Percentiles rank a stretch among this genome's conserved stretches.
phyloP scores from a whole-genome alignment of 1,139 yeast genomes.

The Scheffersomyces illinoinensis region DNA sequence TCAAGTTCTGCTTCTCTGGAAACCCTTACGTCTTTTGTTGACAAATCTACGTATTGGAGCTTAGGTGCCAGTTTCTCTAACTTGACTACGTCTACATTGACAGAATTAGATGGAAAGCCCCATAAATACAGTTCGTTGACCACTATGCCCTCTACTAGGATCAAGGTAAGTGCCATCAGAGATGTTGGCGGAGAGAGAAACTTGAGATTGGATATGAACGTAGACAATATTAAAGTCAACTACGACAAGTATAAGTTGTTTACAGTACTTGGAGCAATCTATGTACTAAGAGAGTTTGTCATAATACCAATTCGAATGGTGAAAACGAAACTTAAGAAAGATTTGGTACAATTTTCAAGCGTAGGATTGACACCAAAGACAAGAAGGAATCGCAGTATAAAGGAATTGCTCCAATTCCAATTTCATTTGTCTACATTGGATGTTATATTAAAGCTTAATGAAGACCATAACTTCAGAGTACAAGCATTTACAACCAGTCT shows the following conservation, averaged over 20 bases:
- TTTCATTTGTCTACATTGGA: constrained; percentile 26
- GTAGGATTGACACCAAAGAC: constrained; percentile 7
- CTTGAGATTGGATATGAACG: constrained; percentile 27
- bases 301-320: constrained; percentile 33
- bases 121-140: constrained; percentile 12
- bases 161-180: constrained; percentile 15
- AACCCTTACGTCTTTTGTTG: constrained; percentile 18
- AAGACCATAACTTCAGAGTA: constrained; percentile 48
- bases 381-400: constrained; percentile 2
- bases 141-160: constrained; percentile 19
- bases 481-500: constrained; percentile 38
- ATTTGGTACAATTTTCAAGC: constrained; percentile 19
- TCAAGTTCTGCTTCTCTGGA: constrained; percentile 23
- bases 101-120: constrained; percentile 17
- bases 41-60: constrained; percentile 19
- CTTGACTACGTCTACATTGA: constrained; percentile 28
- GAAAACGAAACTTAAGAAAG: constrained; percentile 24
- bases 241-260: constrained; percentile 54
- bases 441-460: constrained; percentile 35
- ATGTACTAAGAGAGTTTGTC: constrained; percentile 50
- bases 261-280: constrained; percentile 53
- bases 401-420: constrained; percentile 15
- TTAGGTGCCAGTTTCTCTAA: constrained; percentile 12
- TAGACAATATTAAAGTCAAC: constrained; percentile 32
- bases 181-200: constrained; percentile 18